Base-by-base conservation (phyloP, 306 rosid species). In the Quercus berberidifolia region DNA sequence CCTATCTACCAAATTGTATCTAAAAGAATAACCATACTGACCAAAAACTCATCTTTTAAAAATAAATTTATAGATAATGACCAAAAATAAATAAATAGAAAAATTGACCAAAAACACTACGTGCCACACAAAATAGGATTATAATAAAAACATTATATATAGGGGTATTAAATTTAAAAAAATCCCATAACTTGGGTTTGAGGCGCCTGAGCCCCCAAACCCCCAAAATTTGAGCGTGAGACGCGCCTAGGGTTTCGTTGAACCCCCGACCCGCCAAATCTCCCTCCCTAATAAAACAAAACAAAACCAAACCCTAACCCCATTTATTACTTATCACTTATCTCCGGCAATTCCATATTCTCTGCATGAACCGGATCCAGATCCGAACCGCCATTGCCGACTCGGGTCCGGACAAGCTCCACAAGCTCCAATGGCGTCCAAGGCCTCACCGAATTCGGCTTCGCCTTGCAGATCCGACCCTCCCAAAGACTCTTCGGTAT, bases 351-450 rank as follows among this genome's bases (percentile, higher is more conserved):
- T 73, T 65, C 31, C 52, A 30, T 49, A 49, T 49, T 14, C 72
- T 60, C 87, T 90, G 87, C 79, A 88, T 89, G 97, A 81, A 74
- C 81, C 90, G 87, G 91, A 85, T 85, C 92, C 72, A 54, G 85
- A 85, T 87, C 85, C 92, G 87, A 77, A 71, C 83, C 77, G 46
- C 65, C 86, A 76, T 82, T 87, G 79, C 71, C 74, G 72, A 54
- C 15, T 79, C 82, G 78, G 89, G 79, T 73, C 85, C 68, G 26
- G 58, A 54, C 23, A 79, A 75, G 76, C 85, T 74, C 68, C 84
- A 72, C 67, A 76, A 69, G 76, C 88, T 72, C 81, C 83, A 86
- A 94, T 94, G 98, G 91, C 92, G 86, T 94, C 98, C 74, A 89
- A 83, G 86, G 86, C 87, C 69, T 84, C 82, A 76, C 88, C 89